Conservation (phyloP, 2,329 filamentous ascomycete species). For the Ophiostoma angusticollis region DNA sequence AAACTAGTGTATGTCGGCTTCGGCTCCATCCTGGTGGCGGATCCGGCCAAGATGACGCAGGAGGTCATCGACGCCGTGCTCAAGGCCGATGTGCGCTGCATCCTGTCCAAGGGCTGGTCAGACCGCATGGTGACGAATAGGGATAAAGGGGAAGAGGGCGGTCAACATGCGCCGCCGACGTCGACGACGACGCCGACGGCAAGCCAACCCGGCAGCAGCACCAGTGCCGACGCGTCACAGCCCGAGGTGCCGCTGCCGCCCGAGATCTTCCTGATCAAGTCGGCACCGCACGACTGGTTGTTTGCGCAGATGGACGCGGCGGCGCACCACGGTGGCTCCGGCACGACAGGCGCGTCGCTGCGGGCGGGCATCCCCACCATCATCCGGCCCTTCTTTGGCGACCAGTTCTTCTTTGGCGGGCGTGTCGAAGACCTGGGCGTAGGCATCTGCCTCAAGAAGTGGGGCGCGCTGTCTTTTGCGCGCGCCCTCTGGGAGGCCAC, state of each 20-base stretch:
- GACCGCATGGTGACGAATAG: slow-evolving; percentile 43
- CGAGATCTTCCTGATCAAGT: slow-evolving; percentile 78
- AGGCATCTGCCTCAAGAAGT: slow-evolving; percentile 75
- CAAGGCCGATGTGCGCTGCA: slow-evolving; percentile 86
- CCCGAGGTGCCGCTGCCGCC: slow-evolving; percentile 58
- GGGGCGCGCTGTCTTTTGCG: slow-evolving; percentile 77
- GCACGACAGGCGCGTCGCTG: slow-evolving; percentile 86
- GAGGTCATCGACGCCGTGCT: slow-evolving; percentile 87
- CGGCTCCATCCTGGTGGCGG: slow-evolving; percentile 85
- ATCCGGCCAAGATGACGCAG: slow-evolving; percentile 76
- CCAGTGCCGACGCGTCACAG: slow-evolving; percentile 22
- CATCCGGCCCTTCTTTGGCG: slow-evolving; percentile 92
- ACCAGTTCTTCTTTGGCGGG: slow-evolving; percentile 90
- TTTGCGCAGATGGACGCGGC: slow-evolving; percentile 90
- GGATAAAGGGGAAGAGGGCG: slow-evolving; percentile 15
- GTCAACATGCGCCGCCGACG: background rate
- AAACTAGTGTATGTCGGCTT: slow-evolving; percentile 96
- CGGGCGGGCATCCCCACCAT: slow-evolving; percentile 87
- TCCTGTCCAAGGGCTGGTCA: slow-evolving; percentile 94
- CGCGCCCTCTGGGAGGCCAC: slow-evolving; percentile 84
- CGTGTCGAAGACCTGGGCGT: slow-evolving; percentile 89
- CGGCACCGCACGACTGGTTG: slow-evolving; percentile 92
- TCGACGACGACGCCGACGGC: background rate
- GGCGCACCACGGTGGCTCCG: slow-evolving; percentile 86
- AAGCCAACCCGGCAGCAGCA: background rate